These are phyloP conservation scores for Verbena officinalis DNA, from an alignment of 257 asterid species.

Conservation along the genomic window DNA sequence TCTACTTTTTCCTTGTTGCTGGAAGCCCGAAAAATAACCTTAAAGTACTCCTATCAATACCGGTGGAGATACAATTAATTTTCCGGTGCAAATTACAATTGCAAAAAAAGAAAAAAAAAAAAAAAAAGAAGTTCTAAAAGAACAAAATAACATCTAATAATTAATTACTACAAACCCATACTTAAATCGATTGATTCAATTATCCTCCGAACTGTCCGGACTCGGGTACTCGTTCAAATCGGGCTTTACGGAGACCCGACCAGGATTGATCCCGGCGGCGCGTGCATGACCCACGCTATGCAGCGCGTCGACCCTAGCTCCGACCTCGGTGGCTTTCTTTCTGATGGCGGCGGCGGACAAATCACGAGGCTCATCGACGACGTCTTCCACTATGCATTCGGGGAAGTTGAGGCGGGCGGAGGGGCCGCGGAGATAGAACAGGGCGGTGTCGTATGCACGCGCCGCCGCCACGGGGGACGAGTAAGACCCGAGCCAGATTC, in stretches of 20 bases:
- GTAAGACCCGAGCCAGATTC: conserved; percentile 92
- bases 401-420: conserved; percentile 89
- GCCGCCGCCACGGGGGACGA: conserved; percentile 91
- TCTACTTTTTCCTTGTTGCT: neutral
- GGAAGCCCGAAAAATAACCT: conserved; percentile 23
- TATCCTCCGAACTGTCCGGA: conserved; percentile 65
- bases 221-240: conserved; percentile 87
- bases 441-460: conserved; percentile 89
- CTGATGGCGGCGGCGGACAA: conserved; percentile 76
- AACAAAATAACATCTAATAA: neutral
- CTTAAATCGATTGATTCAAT: conserved; percentile 21
- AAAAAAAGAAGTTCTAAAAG: neutral
- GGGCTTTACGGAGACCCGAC: conserved; percentile 51
- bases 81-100: conserved; percentile 31
- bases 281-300: conserved; percentile 32
- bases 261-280: conserved; percentile 11
- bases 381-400: conserved; percentile 46
- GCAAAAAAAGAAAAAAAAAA: no score
- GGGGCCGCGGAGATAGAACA: conserved; percentile 76
- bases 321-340: conserved; percentile 83
- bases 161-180: conserved; percentile 23
- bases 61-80: conserved; percentile 27
- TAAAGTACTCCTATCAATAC: conserved; percentile 13
- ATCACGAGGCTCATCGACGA: conserved; percentile 41
- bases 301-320: conserved; percentile 87